Percentiles rank a stretch among this genome's conserved stretches.
These are phyloP conservation scores for Echites panduratus DNA, from an alignment of 257 asterid species.

Conservation along the genomic window DNA sequence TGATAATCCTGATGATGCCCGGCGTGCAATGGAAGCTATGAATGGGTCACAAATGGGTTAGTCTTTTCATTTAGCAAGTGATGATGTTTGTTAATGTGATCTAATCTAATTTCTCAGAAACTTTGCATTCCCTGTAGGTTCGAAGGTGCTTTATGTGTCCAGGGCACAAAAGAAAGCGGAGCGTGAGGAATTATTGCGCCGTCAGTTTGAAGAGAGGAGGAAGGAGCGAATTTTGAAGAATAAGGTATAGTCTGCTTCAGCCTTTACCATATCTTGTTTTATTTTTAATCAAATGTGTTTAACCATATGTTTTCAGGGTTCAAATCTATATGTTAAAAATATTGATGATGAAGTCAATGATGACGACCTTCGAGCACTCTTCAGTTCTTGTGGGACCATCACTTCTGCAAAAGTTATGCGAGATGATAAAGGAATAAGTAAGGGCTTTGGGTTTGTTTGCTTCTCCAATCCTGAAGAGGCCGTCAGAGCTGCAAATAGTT, in stretches of 20 bases:
- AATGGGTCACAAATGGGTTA: conserved; percentile 64
- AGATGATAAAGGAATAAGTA: conserved; percentile 72
- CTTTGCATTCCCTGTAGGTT: conserved; percentile 36
- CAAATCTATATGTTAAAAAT: conserved; percentile 82
- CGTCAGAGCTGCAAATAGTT: conserved; percentile 48
- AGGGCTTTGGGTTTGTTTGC: conserved; percentile 92
- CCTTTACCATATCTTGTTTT: neutral
- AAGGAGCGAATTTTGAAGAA: conserved; percentile 54
- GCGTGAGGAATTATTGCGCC: conserved; percentile 59
- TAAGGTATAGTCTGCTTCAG: conserved; percentile 41
- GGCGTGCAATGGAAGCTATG: conserved; percentile 39
- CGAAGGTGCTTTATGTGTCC: conserved; percentile 67
- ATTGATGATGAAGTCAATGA: conserved; percentile 63
- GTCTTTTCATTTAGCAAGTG: conserved; percentile 14
- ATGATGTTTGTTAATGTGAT: conserved; percentile 3
- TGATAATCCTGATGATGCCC: conserved; percentile 47
- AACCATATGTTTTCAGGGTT: conserved; percentile 39
- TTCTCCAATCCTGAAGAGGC: conserved; percentile 81
- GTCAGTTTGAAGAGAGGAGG: conserved; percentile 67
- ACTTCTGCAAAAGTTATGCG: conserved; percentile 75
- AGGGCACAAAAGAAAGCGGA: conserved; percentile 85
- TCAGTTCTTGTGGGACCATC: conserved; percentile 66
- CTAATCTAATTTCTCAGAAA: conserved; percentile 9
- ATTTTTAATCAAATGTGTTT: conserved; percentile 8
- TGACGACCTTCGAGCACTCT: conserved; percentile 54